These are phyloP conservation scores for Scheffersomyces illinoinensis DNA, from an alignment of 1,139 yeast genomes.

Conservation along the genomic window DNA sequence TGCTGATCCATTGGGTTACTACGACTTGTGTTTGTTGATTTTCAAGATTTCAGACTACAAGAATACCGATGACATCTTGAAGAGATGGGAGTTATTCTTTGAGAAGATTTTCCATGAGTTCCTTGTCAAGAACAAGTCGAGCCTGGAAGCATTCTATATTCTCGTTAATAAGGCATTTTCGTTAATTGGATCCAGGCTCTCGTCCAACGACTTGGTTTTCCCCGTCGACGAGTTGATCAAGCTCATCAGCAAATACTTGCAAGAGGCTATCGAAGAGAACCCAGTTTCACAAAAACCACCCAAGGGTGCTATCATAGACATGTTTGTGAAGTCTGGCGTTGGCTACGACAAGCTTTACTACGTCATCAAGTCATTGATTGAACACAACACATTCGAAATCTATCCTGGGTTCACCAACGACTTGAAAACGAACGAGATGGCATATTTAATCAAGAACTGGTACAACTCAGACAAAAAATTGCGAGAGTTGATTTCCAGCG, in stretches of 20 bases:
- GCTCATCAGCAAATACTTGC: conserved; percentile 46
- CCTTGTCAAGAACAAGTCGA: conserved; percentile 26
- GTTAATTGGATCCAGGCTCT: conserved; percentile 44
- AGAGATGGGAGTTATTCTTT: conserved; percentile 70
- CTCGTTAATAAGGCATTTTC: conserved; percentile 40
- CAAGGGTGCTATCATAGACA: conserved; percentile 52
- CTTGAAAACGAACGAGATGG: conserved; percentile 52
- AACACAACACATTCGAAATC: conserved; percentile 55
- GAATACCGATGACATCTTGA: conserved; percentile 68
- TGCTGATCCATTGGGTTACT: conserved; percentile 86
- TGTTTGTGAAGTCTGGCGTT: conserved; percentile 77
- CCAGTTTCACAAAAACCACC: conserved; percentile 45
- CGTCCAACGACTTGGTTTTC: conserved; percentile 68
- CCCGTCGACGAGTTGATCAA: conserved; percentile 76
- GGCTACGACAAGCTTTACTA: conserved; percentile 69
- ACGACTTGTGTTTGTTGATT: conserved; percentile 74
- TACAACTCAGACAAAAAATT: conserved; percentile 61
- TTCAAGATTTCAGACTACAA: conserved; percentile 83
- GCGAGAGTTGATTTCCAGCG: conserved; percentile 50
- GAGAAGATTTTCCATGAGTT: conserved; percentile 44
- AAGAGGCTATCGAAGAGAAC: conserved; percentile 37
- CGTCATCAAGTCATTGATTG: conserved; percentile 66
- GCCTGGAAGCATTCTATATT: conserved; percentile 40
- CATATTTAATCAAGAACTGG: conserved; percentile 65
- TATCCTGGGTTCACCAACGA: conserved; percentile 44